Evolutionary conservation across 441 rosid species (phyloP).

Genomic region (Gossypium gossypioides): DNA sequence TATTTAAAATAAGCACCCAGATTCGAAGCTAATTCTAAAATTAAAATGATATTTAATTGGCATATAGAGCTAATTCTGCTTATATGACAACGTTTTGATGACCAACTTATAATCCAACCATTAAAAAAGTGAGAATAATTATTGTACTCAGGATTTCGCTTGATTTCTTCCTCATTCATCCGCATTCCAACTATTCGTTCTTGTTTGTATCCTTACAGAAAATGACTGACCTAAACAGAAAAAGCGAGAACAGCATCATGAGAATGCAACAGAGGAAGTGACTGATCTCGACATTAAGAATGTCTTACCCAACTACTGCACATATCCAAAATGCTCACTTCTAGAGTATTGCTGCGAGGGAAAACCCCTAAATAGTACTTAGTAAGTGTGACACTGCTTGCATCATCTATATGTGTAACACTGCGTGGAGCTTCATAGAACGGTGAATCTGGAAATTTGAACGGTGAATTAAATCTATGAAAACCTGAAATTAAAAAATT

Average conservation of each 20-base stretch:
- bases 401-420: constrained; percentile 81
- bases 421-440: constrained; percentile 76
- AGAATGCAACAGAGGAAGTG: background rate
- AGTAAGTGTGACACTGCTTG: constrained; percentile 70
- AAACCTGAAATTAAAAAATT: background rate
- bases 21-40: too few species aligned
- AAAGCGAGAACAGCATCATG: constrained; percentile 3
- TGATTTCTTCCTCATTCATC: constrained; percentile 83
- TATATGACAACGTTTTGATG: background rate
- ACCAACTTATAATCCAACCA: background rate
- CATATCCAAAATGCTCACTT: constrained; percentile 73
- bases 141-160: constrained; percentile 42
- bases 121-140: background rate
- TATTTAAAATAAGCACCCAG: background rate
- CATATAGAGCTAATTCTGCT: too few species aligned
- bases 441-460: constrained; percentile 56
- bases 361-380: constrained; percentile 63
- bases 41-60: too few species aligned
- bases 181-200: constrained; percentile 68
- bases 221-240: constrained; percentile 68
- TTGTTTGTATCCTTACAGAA: constrained; percentile 76
- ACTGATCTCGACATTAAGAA: constrained; percentile 6
- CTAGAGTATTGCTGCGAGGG: constrained; percentile 67
- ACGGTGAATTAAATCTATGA: background rate
- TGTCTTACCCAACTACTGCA: constrained; percentile 88